Conservation (phyloP, 371 early-diverging fungal species). For the Mucor circinelloides region DNA sequence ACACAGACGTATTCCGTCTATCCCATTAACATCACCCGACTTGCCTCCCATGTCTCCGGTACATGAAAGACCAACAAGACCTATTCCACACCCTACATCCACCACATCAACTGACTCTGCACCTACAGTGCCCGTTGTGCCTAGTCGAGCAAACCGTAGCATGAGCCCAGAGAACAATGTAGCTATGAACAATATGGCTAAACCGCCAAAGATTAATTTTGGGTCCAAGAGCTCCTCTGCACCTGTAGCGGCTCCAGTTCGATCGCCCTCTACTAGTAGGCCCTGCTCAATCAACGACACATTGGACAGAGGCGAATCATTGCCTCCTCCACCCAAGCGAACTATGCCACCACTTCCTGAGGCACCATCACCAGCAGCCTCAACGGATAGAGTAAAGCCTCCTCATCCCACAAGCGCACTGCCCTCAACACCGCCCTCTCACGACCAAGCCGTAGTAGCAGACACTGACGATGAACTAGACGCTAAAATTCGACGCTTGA, state of each 20-base stretch:
- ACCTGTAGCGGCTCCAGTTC: background rate
- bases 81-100: constrained; percentile 33
- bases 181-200: constrained; percentile 27
- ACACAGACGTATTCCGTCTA: constrained; percentile 33
- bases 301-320: constrained; percentile 2
- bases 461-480: constrained; percentile 32
- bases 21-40: constrained; percentile 47
- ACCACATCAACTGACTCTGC: constrained; percentile 8
- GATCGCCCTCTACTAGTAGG: constrained; percentile 6
- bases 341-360: constrained; percentile 44
- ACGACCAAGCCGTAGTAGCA: background rate
- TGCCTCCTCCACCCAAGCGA: constrained; percentile 35
- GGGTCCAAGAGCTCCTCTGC: background rate
- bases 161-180: background rate
- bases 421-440: constrained; percentile 8
- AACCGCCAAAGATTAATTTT: constrained; percentile 37
- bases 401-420: constrained; percentile 5
- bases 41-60: constrained; percentile 41
- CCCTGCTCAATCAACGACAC: constrained; percentile 1
- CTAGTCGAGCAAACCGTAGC: constrained; percentile 1
- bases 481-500: constrained; percentile 36
- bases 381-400: background rate
- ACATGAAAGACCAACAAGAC: constrained; percentile 35
- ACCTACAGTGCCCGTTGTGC: background rate
- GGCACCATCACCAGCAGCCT: background rate